Percentiles rank a stretch among this genome's conserved stretches.
These are phyloP conservation scores for Gomphus bonarii DNA, from an alignment of 1,284 basidiomycete genomes.

Conservation along the genomic window DNA sequence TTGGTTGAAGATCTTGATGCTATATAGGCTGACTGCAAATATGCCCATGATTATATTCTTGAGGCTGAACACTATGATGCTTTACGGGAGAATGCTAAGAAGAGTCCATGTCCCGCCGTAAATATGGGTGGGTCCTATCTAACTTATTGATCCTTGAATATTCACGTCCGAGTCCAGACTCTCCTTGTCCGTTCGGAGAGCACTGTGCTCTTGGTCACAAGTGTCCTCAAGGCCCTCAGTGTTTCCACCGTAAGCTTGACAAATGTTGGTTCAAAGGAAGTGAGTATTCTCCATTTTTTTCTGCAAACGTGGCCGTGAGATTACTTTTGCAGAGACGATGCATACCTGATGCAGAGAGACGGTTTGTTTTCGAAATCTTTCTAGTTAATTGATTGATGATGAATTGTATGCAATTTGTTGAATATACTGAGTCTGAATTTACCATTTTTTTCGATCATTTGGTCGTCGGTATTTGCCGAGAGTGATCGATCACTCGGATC, in stretches of 20 bases:
- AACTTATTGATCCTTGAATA: not conserved
- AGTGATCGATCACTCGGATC: constrained; percentile 1
- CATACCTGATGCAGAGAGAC: not conserved
- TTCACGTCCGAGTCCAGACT: constrained; percentile 31
- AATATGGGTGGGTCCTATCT: constrained; percentile 45
- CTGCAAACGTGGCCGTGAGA: not conserved
- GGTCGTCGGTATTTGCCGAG: constrained; percentile 2
- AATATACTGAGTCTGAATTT: not conserved
- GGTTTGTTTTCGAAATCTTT: not conserved
- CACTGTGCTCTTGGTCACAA: constrained; percentile 71
- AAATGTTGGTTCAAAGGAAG: constrained; percentile 80
- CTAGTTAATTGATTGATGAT: not conserved
- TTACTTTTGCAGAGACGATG: not conserved
- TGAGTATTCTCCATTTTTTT: constrained; percentile 25
- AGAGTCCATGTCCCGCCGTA: constrained; percentile 70
- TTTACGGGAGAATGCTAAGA: constrained; percentile 63
- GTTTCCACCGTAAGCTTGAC: constrained; percentile 34
- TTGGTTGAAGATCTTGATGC: not conserved
- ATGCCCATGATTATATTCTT: constrained; percentile 66
- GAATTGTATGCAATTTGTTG: not conserved
- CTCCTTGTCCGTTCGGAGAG: constrained; percentile 59
- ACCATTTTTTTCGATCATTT: no score
- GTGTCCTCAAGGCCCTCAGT: constrained; percentile 66
- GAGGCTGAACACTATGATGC: constrained; percentile 56
- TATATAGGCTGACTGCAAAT: constrained; percentile 57